A percentile compares a stretch with the other conserved stretches of the same genome.
phyloP scores from a whole-genome alignment of 305 asterid species.

The Coffea humblotiana region DNA sequence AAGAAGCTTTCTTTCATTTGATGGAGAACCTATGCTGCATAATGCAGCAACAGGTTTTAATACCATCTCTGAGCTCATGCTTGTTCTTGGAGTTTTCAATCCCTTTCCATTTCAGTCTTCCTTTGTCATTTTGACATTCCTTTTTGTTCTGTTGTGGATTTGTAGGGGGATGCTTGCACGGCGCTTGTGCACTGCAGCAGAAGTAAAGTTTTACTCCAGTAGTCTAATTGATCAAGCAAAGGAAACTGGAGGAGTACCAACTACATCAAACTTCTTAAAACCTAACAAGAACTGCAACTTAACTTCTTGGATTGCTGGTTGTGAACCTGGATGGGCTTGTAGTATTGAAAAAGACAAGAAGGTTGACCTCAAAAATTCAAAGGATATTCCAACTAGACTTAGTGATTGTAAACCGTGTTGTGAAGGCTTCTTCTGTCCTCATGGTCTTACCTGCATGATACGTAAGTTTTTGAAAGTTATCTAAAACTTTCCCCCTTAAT shows the following conservation, averaged over 20 bases:
- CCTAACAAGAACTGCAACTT: constrained; percentile 75
- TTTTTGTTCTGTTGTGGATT: not conserved
- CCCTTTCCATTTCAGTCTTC: not conserved
- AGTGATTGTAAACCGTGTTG: constrained; percentile 69
- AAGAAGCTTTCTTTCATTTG: not conserved
- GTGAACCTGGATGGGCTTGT: constrained; percentile 98
- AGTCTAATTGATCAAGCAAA: constrained; percentile 44
- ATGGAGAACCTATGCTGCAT: not conserved
- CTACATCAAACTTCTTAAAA: constrained; percentile 42
- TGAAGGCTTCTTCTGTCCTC: constrained; percentile 95
- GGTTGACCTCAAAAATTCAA: constrained; percentile 45
- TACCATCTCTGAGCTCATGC: not conserved
- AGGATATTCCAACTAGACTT: constrained; percentile 55
- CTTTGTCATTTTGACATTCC: constrained; percentile 3
- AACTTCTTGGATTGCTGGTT: constrained; percentile 69
- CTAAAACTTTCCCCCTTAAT: not conserved
- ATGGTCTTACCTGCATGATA: constrained; percentile 92
- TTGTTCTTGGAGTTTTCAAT: not conserved
- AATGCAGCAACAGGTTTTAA: not conserved
- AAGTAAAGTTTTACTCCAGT: constrained; percentile 61
- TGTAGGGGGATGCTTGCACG: constrained; percentile 68
- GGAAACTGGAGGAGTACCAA: constrained; percentile 15
- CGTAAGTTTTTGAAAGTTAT: constrained; percentile 46
- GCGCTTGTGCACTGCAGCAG: constrained; percentile 84
- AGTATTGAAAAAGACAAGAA: constrained; percentile 39